A percentile compares a stretch with the other conserved stretches of the same genome.
Evolutionary conservation across 805 yeast species (phyloP).

Genomic region (Spathaspora boniae): DNA sequence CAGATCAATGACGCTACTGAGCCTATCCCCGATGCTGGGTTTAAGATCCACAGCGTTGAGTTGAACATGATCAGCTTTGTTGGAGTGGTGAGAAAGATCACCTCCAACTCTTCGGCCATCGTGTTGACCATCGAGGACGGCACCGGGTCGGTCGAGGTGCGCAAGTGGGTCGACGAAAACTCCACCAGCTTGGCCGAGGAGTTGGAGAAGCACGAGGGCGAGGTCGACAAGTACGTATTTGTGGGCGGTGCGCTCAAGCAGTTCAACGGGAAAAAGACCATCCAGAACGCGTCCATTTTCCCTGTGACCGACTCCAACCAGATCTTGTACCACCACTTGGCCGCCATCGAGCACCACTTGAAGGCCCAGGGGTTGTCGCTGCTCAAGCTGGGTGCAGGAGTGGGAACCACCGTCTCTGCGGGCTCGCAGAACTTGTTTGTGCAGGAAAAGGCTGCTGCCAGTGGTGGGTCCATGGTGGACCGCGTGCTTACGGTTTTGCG

Average conservation of each 20-base stretch:
- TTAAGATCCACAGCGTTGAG: slow-evolving; percentile 54
- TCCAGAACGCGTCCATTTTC: slow-evolving; percentile 61
- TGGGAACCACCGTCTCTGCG: slow-evolving; percentile 9
- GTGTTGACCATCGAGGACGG: slow-evolving; percentile 72
- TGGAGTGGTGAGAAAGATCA: slow-evolving; percentile 67
- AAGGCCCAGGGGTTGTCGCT: slow-evolving; percentile 50
- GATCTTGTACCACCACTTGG: slow-evolving; percentile 62
- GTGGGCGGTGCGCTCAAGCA: slow-evolving; percentile 49
- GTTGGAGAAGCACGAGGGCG: slow-evolving; percentile 28
- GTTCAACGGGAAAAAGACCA: slow-evolving; percentile 59
- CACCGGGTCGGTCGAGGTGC: slow-evolving; percentile 58
- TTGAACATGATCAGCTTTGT: slow-evolving; percentile 60
- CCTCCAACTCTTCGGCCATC: slow-evolving; percentile 54
- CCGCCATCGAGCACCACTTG: slow-evolving; percentile 57
- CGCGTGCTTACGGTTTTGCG: slow-evolving; percentile 46
- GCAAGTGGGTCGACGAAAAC: slow-evolving; percentile 52
- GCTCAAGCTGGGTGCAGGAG: slow-evolving; percentile 12
- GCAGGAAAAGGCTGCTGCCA: slow-evolving; percentile 27
- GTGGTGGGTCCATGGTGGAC: slow-evolving; percentile 36
- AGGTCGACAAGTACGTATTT: slow-evolving; percentile 56
- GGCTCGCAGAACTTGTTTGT: slow-evolving; percentile 22
- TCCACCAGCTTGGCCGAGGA: slow-evolving; percentile 28
- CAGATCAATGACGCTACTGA: slow-evolving; percentile 63
- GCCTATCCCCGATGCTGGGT: slow-evolving; percentile 65
- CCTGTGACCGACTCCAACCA: slow-evolving; percentile 63